Evolutionary conservation across 1,139 yeast species (phyloP).

Genomic region (Kurtzmaniella natalensis): DNA sequence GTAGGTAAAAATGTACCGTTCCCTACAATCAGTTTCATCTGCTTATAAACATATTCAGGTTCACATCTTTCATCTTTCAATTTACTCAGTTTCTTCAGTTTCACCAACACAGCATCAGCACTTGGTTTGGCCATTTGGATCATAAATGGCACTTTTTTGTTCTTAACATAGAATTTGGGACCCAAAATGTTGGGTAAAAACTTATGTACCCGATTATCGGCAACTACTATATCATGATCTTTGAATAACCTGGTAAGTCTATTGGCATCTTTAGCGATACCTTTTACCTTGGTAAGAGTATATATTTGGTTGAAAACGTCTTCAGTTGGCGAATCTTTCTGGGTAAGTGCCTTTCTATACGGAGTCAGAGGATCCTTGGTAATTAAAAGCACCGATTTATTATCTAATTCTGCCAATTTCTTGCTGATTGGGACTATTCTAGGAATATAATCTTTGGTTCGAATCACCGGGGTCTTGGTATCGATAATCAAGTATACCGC

Average conservation of each 20-base stretch:
- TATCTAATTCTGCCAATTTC: slow-evolving; percentile 42
- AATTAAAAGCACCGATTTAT: slow-evolving; percentile 50
- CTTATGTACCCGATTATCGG: slow-evolving; percentile 62
- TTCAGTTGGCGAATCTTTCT: slow-evolving; percentile 50
- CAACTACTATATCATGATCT: slow-evolving; percentile 61
- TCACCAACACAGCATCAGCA: slow-evolving; percentile 32
- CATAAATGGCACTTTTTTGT: slow-evolving; percentile 60
- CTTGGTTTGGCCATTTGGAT: slow-evolving; percentile 59
- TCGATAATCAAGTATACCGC: slow-evolving; percentile 52
- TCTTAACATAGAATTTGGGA: slow-evolving; percentile 51
- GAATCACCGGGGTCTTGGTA: slow-evolving; percentile 44
- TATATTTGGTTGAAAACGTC: slow-evolving; percentile 55
- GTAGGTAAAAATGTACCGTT: slow-evolving; percentile 60
- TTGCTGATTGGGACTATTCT: slow-evolving; percentile 60
- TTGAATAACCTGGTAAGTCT: slow-evolving; percentile 44
- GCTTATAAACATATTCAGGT: slow-evolving; percentile 55
- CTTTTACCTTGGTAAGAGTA: slow-evolving; percentile 52
- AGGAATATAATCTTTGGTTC: slow-evolving; percentile 55
- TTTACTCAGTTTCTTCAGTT: slow-evolving; percentile 29
- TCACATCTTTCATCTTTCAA: slow-evolving; percentile 55
- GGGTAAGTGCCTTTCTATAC: slow-evolving; percentile 44
- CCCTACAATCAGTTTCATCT: slow-evolving; percentile 55
- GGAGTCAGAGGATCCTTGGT: slow-evolving; percentile 65
- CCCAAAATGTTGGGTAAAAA: slow-evolving; percentile 55
- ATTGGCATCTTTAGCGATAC: slow-evolving; percentile 40